These are phyloP conservation scores for Ophiosphaerella korrae DNA, from an alignment of 2,329 filamentous ascomycete species.

Conservation along the genomic window DNA sequence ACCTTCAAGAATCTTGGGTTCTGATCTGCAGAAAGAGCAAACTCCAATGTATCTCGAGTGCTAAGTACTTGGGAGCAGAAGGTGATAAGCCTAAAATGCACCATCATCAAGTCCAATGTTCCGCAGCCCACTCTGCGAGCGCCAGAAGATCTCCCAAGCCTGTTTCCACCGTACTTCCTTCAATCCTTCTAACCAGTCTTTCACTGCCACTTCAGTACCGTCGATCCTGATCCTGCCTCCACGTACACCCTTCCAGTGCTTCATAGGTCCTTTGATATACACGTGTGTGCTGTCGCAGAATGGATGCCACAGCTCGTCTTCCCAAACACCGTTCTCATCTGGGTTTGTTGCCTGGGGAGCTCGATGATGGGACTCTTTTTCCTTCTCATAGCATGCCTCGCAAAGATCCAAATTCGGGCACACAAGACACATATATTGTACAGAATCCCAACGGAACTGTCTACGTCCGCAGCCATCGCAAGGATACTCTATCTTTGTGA, in stretches of 20 bases:
- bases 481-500: not conserved
- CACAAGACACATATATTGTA: not conserved
- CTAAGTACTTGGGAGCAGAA: not conserved
- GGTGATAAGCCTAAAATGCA: not conserved
- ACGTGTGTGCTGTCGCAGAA: not conserved
- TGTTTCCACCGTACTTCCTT: not conserved
- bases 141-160: not conserved
- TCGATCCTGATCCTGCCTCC: not conserved
- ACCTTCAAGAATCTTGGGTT: too few relatives aligned
- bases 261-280: not conserved
- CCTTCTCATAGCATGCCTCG: not conserved
- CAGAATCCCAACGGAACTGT: not conserved
- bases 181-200: not conserved
- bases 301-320: not conserved
- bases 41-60: too few relatives aligned
- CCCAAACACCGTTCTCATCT: not conserved
- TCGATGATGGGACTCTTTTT: not conserved
- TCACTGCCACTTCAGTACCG: not conserved
- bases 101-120: not conserved
- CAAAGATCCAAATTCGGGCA: constrained; percentile 1
- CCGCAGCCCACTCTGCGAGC: not conserved
- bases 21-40: too few relatives aligned
- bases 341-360: not conserved
- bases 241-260: not conserved
- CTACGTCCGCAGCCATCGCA: not conserved